Base-by-base conservation (phyloP, 352 stramenopile genomes). In the Globisporangium radiosum region DNA sequence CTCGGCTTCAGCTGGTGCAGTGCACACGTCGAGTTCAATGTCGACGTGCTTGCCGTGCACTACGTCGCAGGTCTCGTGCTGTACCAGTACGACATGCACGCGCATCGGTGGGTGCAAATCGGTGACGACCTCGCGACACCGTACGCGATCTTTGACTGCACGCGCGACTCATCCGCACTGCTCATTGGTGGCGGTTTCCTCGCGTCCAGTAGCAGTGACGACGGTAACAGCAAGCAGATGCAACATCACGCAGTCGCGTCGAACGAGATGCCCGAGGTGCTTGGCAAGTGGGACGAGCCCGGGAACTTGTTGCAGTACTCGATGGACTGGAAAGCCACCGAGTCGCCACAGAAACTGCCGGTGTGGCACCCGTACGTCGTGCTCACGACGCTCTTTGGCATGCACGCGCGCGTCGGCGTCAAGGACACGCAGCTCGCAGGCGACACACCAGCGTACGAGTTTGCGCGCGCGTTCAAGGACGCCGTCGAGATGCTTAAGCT, bases 361-460 rank as follows among this genome's bases (percentile, higher is more conserved):
- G 76, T 92, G 40, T 94, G 85, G 85, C 85, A 94, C 63, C 82
- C 85, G 15, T 94, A 89, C 36, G 83, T 92, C 14, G 65, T 94
- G 17, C 63, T 94, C 8, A 92, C 85, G 37, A 94, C 85, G 39
- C 69, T 94, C 10, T 94, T 92, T 51, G 85, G 85, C 3, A 88
- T 94, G 78, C 81, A 92, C 56, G 81, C 85, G 8, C 82, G 82
- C 56, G 84, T 94, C 50, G 84, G 81, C 33, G 67, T 90, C 25
- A 90, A 88, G 57, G 72, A 91, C 63, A 92, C 82, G 9, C 73
- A 66, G 45, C 71, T 94, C 52, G 81, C 81, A n/a, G 74, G 69
- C 38, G 84, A 94, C 49, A 58, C 63, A 11, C 75, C 78, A 0
- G 59, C 71, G 9, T 90, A 81, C 49, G 73, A 81, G 52, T 92